Evolutionary conservation across 2,329 filamentous ascomycete genomes (phyloP).

Genomic region (Paramyrothecium sp.): DNA sequence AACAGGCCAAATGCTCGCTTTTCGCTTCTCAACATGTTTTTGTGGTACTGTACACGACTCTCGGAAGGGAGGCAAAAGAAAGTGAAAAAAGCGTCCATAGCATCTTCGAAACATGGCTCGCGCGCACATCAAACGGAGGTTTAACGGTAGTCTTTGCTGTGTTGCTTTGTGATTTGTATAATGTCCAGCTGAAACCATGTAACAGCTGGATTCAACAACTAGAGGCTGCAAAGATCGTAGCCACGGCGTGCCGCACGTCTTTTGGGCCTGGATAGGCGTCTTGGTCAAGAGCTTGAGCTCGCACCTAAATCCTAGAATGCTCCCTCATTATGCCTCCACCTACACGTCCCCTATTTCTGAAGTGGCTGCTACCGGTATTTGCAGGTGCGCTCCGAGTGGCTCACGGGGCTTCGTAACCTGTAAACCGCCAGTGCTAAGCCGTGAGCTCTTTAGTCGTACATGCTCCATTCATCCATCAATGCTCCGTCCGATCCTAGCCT

Average conservation of each 20-base stretch:
- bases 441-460: conserved; percentile 29
- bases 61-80: too few species aligned
- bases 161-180: neutral
- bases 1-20: too few species aligned
- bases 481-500: conserved; percentile 1
- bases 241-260: neutral
- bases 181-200: neutral
- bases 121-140: neutral
- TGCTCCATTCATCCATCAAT: conserved; percentile 16
- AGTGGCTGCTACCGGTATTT: neutral
- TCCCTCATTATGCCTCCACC: neutral
- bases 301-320: neutral
- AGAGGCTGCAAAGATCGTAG: neutral
- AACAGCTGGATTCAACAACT: neutral
- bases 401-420: neutral
- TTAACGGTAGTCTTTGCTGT: neutral
- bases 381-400: neutral
- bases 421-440: conserved; percentile 3
- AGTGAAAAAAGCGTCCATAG: too few species aligned
- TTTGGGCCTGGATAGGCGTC: neutral
- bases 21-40: too few species aligned
- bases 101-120: neutral
- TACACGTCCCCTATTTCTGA: neutral
- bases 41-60: too few species aligned
- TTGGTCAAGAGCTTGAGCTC: neutral